Evolutionary conservation across 1,139 yeast genomes (phyloP), one percentile per base, ranked within the genome.

Genomic region (Eremothecium gossypii): DNA sequence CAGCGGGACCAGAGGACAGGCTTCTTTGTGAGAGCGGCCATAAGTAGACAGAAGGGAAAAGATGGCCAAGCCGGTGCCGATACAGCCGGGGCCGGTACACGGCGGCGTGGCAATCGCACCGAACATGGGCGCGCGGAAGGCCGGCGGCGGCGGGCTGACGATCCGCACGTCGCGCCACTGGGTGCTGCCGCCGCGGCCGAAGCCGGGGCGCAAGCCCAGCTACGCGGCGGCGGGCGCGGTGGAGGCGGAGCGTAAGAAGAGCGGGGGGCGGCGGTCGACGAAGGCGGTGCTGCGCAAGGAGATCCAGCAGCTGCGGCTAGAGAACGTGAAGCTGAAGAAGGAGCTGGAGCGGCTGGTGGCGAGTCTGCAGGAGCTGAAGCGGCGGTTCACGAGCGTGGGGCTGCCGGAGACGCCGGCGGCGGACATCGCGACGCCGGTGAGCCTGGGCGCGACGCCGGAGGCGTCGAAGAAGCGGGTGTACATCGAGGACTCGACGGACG

Each of bases 121-220:
- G 13, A 45, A 40, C 30, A 40, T 41, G 41, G 26, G 40, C 7
- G 38, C 7, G 41, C 41, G 35, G 27, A 41, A 30, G 38, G 42
- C 32, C 42, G 40, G 40, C 32, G 35, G 42, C n/a, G 37, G 39
- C 12, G 49, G 49, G 31, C 36, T 46, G 34, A 45, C 45, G 32
- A 46, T 46, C 20, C 46, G 56, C 31, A 58, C 63, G 12, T 58
- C 63, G 10, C 53, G 54, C 38, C 59, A 55, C 44, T 60, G 64
- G 64, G 59, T 60, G 31, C 46, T 60, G 38, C 64, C 64, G 54
- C 74, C 77, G 46, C 70, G 74, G 63, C 74, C 74, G 68, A 72
- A 73, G 60, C 71, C 77, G 29, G 77, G 73, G 41, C 49, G 55
- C 64, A 68, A 44, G 61, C 70, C 50, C 40, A 42, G 44, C 41